phyloP scores from a whole-genome alignment of 2,329 filamentous ascomycete genomes.

The Neocucurbitaria cava region DNA sequence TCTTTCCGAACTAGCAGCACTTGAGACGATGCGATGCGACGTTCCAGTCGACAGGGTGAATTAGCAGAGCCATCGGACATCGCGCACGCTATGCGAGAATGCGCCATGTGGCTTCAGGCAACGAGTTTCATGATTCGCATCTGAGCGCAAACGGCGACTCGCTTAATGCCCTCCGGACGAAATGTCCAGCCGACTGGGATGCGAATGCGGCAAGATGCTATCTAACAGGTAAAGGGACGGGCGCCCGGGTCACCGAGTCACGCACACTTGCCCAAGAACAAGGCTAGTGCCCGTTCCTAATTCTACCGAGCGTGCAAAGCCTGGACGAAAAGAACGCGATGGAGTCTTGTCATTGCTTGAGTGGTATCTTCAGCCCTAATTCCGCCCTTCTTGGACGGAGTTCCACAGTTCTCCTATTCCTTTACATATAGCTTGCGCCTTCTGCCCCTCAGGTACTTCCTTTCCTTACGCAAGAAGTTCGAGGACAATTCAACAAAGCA shows the following conservation, averaged over 20 bases:
- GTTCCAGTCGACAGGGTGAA: neutral
- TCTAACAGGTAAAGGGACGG: neutral
- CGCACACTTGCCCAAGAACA: neutral
- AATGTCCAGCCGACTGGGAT: slow-evolving; percentile 2
- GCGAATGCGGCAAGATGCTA: neutral
- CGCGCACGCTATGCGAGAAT: neutral
- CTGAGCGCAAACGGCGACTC: neutral
- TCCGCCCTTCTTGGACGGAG: slow-evolving; percentile 12
- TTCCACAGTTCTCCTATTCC: slow-evolving; percentile 4
- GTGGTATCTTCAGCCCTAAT: slow-evolving; percentile 9
- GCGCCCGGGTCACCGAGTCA: slow-evolving; percentile 4
- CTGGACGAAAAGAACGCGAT: slow-evolving; percentile 4
- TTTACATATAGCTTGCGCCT: slow-evolving; percentile 20
- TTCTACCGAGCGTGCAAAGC: slow-evolving; percentile 6
- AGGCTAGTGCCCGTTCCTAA: slow-evolving; percentile 19
- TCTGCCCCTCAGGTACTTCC: slow-evolving; percentile 11
- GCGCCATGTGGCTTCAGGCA: slow-evolving; percentile 13
- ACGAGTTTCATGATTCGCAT: neutral
- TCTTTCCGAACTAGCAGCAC: neutral
- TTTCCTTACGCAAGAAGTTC: neutral
- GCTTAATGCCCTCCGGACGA: slow-evolving; percentile 9
- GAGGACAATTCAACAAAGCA: neutral
- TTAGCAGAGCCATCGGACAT: slow-evolving; percentile 7
- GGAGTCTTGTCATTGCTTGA: slow-evolving; percentile 11
- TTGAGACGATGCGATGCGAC: neutral